Evolutionary conservation across 1,139 yeast species (phyloP).

Genomic region (Yamadazyma mexicana): DNA sequence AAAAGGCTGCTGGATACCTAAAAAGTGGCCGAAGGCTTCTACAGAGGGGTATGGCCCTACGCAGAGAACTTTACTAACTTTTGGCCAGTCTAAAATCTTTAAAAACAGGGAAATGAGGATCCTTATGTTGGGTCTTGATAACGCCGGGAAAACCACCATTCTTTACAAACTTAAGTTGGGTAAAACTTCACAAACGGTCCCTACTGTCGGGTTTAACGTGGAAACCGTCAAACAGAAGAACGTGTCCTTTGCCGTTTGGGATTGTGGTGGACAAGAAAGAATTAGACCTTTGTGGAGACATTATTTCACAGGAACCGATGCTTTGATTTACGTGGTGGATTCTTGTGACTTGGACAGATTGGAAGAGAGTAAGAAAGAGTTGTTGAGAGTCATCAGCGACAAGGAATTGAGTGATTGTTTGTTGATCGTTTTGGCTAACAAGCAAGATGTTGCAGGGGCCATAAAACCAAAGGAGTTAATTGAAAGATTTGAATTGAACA

Average conservation of each 20-base stretch:
- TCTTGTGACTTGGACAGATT: conserved; percentile 71
- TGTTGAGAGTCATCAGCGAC: conserved; percentile 73
- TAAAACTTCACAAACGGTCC: conserved; percentile 78
- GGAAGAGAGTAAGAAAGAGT: conserved; percentile 76
- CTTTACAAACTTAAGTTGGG: conserved; percentile 73
- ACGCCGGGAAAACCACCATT: conserved; percentile 88
- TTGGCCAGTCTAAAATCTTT: conserved; percentile 39
- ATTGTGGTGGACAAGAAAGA: conserved; percentile 94
- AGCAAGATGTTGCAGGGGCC: conserved; percentile 74
- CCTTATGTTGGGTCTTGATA: conserved; percentile 88
- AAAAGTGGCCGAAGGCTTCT: background rate
- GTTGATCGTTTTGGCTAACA: conserved; percentile 83
- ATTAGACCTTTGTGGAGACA: conserved; percentile 93
- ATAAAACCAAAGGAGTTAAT: conserved; percentile 66
- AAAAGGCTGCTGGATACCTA: background rate
- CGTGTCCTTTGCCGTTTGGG: conserved; percentile 93
- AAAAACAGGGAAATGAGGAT: conserved; percentile 75
- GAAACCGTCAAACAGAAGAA: conserved; percentile 89
- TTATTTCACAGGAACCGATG: conserved; percentile 91
- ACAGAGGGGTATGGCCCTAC: too few species aligned
- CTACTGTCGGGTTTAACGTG: conserved; percentile 93
- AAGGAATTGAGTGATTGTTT: conserved; percentile 81
- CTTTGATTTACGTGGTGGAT: conserved; percentile 90
- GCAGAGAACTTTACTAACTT: conserved; percentile 6
- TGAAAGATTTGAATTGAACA: conserved; percentile 54